These are phyloP conservation scores for Byssothecium circinans DNA, from an alignment of 2,329 filamentous ascomycete species.

Conservation along the genomic window DNA sequence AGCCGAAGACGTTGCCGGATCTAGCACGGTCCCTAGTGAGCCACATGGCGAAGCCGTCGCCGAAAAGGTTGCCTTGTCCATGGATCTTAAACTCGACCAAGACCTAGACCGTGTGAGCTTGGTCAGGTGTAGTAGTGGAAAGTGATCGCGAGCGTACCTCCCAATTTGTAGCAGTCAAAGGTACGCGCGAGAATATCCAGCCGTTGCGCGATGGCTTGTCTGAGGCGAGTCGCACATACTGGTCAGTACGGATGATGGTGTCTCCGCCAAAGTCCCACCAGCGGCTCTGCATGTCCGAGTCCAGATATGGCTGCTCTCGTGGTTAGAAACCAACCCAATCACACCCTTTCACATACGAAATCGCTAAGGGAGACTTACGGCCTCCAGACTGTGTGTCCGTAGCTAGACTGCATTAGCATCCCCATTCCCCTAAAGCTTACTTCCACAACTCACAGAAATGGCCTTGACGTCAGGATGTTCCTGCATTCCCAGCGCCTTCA, in stretches of 20 bases:
- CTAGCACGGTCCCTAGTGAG: constrained; percentile 88
- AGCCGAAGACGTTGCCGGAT: constrained; percentile 83
- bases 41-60: constrained; percentile 98
- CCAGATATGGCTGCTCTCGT: constrained; percentile 77
- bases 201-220: constrained; percentile 88
- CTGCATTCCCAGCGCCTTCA: constrained; percentile 32
- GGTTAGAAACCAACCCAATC: constrained; percentile 15
- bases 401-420: constrained; percentile 58
- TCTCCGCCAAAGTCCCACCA: constrained; percentile 99
- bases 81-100: constrained; percentile 94
- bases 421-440: background rate
- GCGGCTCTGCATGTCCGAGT: constrained; percentile 95
- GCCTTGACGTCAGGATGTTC: constrained; percentile 59
- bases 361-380: constrained; percentile 59
- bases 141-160: constrained; percentile 56
- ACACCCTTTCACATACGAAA: background rate
- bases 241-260: constrained; percentile 75
- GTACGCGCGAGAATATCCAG: constrained; percentile 92
- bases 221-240: constrained; percentile 88
- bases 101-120: constrained; percentile 57
- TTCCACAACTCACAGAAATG: constrained; percentile 60
- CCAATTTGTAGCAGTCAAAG: constrained; percentile 97
- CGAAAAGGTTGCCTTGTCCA: constrained; percentile 85
- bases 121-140: background rate
- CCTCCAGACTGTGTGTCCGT: constrained; percentile 79